Evolutionary conservation across 1,139 yeast species (phyloP), one percentile per base, ranked within the genome.

Genomic region (Pichia terricola): DNA sequence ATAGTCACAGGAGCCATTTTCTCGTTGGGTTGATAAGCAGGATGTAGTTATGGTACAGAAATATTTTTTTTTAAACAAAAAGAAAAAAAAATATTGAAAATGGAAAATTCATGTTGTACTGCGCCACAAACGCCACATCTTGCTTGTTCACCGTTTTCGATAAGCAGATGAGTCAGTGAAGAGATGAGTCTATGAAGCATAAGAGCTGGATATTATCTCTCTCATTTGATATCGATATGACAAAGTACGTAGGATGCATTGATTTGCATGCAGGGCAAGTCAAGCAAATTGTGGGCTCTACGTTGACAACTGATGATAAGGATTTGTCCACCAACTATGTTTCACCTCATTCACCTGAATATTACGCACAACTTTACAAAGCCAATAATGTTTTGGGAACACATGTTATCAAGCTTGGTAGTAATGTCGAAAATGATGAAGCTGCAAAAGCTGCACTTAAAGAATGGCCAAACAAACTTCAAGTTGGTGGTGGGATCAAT

Each of bases 251-350:
- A 59, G 98, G 97, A 1, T 91, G 98, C 57, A 91, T 91, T 37
- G 98, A 91, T 62, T 80, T 91, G 50, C 98, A 91, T 61, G 75
- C 83, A 4, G 98, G 98, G 3, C 82, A 85, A 53, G 98, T 91
- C 50, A 94, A 91, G 60, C 98, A 91, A 62, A 91, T 91, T 43
- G 97, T 94, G 0, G 98, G 98, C 3, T 95, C 96, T 0, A 84
- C 96, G 0, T 69, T 94, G 27, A 68, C 72, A 0, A 70, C 72
- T 10, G 81, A 79, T 50, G 79, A 76, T 33, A 51, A 64, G 5
- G 52, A 63, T 3, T 70, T 81, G 11, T 64, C 70, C 35, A 94
- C 95, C 37, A 94, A 91, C 62, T 89, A 84, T 59, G 86, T 89
- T 3, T 80, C 95, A 7, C 65, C 74, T 30, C 73, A 83, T 41